phyloP scores from a whole-genome alignment of 306 rosid species.

The Arachis stenosperma region DNA sequence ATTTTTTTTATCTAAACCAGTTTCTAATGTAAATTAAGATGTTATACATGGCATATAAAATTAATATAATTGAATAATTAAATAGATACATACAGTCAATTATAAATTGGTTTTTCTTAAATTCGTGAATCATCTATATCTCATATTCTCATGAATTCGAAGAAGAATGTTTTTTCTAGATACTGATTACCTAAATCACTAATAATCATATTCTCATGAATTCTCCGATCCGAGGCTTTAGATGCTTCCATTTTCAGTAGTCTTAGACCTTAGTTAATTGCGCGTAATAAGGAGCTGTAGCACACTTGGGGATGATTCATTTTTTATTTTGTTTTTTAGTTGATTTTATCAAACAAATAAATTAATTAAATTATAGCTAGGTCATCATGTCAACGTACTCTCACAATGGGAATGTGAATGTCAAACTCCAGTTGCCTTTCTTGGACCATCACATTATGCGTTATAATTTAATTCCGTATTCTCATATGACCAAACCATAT shows the following conservation, averaged over 20 bases:
- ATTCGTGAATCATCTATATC: no score
- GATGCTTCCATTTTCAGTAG: neutral
- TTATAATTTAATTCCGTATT: neutral
- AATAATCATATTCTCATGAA: no score
- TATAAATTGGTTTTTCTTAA: no score
- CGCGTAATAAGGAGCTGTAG: conserved; percentile 20
- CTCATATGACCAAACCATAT: conserved; percentile 1
- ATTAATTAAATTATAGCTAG: neutral
- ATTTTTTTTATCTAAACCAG: no score
- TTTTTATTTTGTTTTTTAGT: no score
- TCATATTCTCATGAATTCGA: no score
- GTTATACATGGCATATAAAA: no score
- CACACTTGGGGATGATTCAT: neutral
- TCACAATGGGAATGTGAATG: neutral
- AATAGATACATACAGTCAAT: no score
- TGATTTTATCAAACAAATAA: neutral
- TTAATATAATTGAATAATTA: no score
- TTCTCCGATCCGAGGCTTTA: neutral
- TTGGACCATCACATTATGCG: conserved; percentile 6
- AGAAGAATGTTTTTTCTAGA: no score
- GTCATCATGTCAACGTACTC: neutral
- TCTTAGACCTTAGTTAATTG: neutral
- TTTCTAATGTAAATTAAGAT: no score
- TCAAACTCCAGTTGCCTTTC: conserved; percentile 24
- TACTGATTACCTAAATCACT: no score